phyloP scores from a whole-genome alignment of 176 grass and related monocot genomes.

The Oryza officinalis region DNA sequence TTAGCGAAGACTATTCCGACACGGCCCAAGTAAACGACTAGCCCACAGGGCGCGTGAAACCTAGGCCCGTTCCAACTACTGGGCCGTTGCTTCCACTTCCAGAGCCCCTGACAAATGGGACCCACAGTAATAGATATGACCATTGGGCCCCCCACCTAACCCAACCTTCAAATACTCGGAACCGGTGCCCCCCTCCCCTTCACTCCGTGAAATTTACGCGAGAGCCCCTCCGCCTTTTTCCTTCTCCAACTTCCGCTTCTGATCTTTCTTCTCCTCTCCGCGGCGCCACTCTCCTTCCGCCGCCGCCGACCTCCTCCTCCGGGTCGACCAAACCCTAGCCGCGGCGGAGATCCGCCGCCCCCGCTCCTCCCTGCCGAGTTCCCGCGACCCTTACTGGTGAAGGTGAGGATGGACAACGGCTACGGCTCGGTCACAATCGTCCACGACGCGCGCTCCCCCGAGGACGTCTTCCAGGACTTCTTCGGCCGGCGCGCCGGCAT shows the following conservation, averaged over 20 bases:
- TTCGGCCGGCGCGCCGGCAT: slow-evolving; percentile 60
- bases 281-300: not conserved
- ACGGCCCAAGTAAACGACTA: too few relatives aligned
- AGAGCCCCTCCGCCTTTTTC: not conserved
- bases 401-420: slow-evolving; percentile 34
- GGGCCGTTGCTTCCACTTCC: not conserved
- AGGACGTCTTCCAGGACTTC: slow-evolving; percentile 62
- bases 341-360: not conserved
- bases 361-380: not conserved
- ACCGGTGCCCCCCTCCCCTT: too few relatives aligned
- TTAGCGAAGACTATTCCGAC: too few relatives aligned
- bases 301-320: not conserved
- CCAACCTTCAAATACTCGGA: not conserved
- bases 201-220: not conserved
- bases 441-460: slow-evolving; percentile 36
- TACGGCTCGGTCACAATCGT: not conserved
- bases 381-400: not conserved
- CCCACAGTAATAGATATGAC: not conserved
- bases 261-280: not conserved
- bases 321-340: slow-evolving; percentile 30
- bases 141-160: too few relatives aligned
- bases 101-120: not conserved
- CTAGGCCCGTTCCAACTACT: not conserved
- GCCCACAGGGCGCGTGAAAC: not conserved
- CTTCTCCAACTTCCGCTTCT: not conserved